Evolutionary conservation across 306 rosid genomes (phyloP).

Genomic region (Alnus rubra): DNA sequence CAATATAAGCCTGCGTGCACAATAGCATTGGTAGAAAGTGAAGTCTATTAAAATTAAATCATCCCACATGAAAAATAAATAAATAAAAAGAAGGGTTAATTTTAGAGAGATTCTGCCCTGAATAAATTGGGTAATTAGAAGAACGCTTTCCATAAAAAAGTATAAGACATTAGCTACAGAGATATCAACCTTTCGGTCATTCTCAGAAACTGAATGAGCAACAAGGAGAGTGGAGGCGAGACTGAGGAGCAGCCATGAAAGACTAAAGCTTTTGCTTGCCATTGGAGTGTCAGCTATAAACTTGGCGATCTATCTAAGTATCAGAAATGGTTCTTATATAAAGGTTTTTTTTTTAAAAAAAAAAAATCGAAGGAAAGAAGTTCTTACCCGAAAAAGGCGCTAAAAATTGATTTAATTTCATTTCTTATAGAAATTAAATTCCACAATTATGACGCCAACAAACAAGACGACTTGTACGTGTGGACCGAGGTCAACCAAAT

Average conservation of each 20-base stretch:
- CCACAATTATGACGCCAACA: too few species aligned
- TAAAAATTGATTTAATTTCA: too few species aligned
- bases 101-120: not conserved
- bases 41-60: not conserved
- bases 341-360: too few species aligned
- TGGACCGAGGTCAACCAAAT: too few species aligned
- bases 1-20: constrained; percentile 45
- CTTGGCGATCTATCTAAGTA: too few species aligned
- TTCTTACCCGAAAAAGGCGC: too few species aligned
- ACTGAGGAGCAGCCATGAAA: constrained; percentile 19
- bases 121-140: not conserved
- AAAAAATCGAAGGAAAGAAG: too few species aligned
- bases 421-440: too few species aligned
- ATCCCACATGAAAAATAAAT: not conserved
- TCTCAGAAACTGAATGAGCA: constrained; percentile 23
- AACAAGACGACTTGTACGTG: too few species aligned
- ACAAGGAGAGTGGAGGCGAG: constrained; percentile 15
- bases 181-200: constrained; percentile 17
- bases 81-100: not conserved
- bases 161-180: not conserved
- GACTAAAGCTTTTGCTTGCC: constrained; percentile 6
- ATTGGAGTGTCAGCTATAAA: not conserved
- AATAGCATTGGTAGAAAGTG: not conserved
- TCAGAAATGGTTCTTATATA: too few species aligned
- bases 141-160: not conserved